Base-by-base conservation (phyloP, 73 alveolate genomes). In the Paramecium pentaurelia region DNA sequence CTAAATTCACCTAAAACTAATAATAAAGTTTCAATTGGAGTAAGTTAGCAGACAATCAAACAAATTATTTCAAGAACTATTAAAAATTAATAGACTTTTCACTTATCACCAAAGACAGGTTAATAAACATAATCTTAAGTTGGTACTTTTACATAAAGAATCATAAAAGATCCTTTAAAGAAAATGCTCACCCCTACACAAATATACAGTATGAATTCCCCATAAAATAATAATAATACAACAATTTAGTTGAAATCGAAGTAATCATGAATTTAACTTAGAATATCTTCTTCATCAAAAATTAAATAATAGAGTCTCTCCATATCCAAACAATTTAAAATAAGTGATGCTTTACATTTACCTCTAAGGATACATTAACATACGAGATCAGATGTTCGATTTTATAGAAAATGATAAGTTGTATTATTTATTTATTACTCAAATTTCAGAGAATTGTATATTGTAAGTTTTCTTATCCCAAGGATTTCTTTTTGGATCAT, bases 401-500 rank as follows among this genome's bases (percentile, higher is more conserved):
- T 80, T 12, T 8, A 32, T 12, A 80, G 51, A 80, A 80, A 80
- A 80, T 80, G 91, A 80, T 22, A 40, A 27, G 77, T 28, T 70
- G 14, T 14, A 36, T 64, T 28, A 64, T 64, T 27, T 28, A 64
- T 28, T 18, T 64, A 32, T 64, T 64, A 64, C 84, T 73, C 87
- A 73, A 37, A 73, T 73, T n/a, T 89, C 94, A 34, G 94, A 77
- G 54, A 89, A 89, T 36, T 45, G 54, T 6, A 89, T 89, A 9
- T 89, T 89, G n/a, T 58, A 89, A 10, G 94, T 89, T 89, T 84
- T 89, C 91, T 89, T 89, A 71, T 89, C 88, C 94, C 94, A 89
- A 14, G 68, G 68, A 32, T 42, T 71, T 30, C 83, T 37, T 30
- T 77, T 47, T 68, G 84, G 85, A 71, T 89, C 94, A 73, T 44